These are phyloP conservation scores for Fraxinus latifolia DNA, from an alignment of 305 asterid species.

Conservation along the genomic window DNA sequence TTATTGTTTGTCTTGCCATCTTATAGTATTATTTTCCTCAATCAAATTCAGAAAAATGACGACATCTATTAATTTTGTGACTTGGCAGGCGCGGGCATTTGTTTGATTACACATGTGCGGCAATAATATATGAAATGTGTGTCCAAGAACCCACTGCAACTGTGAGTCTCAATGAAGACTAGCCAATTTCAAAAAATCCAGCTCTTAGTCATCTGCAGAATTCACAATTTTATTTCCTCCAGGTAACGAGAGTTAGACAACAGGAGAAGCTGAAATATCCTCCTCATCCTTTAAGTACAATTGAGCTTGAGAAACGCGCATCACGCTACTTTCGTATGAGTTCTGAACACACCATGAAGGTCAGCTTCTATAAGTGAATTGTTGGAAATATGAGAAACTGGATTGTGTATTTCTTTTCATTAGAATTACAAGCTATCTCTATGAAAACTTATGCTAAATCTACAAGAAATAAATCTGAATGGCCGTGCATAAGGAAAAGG, in stretches of 20 bases:
- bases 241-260: conserved; percentile 76
- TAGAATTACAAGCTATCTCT: background rate
- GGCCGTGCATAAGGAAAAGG: background rate
- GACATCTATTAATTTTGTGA: conserved; percentile 27
- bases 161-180: conserved; percentile 50
- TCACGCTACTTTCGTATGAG: conserved; percentile 93
- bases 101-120: conserved; percentile 93
- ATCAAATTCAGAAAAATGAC: conserved; percentile 15
- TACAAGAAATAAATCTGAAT: background rate
- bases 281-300: conserved; percentile 88
- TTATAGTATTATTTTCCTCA: background rate
- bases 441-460: background rate
- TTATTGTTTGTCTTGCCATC: conserved; percentile 25
- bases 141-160: conserved; percentile 80
- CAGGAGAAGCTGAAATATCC: conserved; percentile 83
- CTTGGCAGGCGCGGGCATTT: conserved; percentile 89
- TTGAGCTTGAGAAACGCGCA: conserved; percentile 99
- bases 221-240: conserved; percentile 26
- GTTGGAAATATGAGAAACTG: background rate
- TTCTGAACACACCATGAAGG: conserved; percentile 97
- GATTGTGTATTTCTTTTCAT: background rate
- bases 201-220: conserved; percentile 18
- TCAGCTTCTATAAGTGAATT: conserved; percentile 27
- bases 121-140: conserved; percentile 85
- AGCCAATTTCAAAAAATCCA: conserved; percentile 16